These are phyloP conservation scores for Beta vulgaris DNA, from an alignment of 148 eudicot genomes.

Conservation along the genomic window DNA sequence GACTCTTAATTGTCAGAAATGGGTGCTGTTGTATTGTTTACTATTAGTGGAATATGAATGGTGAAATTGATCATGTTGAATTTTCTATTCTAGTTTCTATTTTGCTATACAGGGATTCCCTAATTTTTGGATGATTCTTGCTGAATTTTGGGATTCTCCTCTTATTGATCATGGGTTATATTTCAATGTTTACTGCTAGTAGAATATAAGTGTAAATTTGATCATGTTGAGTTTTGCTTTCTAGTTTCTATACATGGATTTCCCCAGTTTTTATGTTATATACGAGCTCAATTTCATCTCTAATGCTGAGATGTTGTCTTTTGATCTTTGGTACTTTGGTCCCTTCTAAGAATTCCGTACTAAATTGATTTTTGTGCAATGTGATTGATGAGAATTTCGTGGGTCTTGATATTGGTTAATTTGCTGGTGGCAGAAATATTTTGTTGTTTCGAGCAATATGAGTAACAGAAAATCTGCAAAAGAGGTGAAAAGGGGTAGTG, in stretches of 20 bases:
- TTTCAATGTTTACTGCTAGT: too few species aligned
- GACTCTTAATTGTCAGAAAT: conserved; percentile 1
- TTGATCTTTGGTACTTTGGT: background rate
- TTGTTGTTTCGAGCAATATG: conserved; percentile 35
- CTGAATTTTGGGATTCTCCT: background rate
- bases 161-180: background rate
- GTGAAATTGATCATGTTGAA: background rate
- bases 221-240: conserved; percentile 11
- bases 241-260: background rate
- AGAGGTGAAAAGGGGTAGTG: conserved; percentile 25
- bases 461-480: conserved; percentile 30
- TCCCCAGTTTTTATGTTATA: background rate
- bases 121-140: conserved; percentile 6
- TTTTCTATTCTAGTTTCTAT: background rate
- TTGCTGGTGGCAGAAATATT: conserved; percentile 27
- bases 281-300: background rate
- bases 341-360: background rate
- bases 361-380: background rate
- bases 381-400: background rate
- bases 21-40: background rate
- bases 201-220: too few species aligned
- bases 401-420: conserved; percentile 14
- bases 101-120: too few species aligned
- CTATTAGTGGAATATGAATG: background rate
- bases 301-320: background rate